phyloP scores from a whole-genome alignment of 2,329 filamentous ascomycete species.

The Aspergillus novofumigatus region DNA sequence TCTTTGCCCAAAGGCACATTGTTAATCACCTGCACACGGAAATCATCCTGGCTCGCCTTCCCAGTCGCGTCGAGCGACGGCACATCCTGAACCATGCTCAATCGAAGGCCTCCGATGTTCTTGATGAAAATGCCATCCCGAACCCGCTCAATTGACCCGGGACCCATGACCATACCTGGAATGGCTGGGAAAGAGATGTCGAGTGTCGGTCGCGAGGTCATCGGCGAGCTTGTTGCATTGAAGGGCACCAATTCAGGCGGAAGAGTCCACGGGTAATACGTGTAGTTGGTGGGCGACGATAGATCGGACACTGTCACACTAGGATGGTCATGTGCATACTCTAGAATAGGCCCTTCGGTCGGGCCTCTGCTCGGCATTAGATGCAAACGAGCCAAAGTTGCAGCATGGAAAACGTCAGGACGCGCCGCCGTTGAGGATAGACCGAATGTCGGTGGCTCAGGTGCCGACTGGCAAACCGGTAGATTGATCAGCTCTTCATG shows the following conservation, averaged over 20 bases:
- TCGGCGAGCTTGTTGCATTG: constrained; percentile 71
- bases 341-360: constrained; percentile 53
- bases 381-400: constrained; percentile 77
- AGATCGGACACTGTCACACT: constrained; percentile 53
- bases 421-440: constrained; percentile 77
- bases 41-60: constrained; percentile 31
- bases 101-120: constrained; percentile 55
- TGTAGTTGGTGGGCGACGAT: constrained; percentile 68
- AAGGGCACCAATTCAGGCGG: constrained; percentile 68
- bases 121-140: constrained; percentile 58
- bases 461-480: constrained; percentile 64
- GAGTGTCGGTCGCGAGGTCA: constrained; percentile 67
- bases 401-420: constrained; percentile 80
- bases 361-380: constrained; percentile 60
- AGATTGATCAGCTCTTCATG: constrained; percentile 18
- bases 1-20: constrained; percentile 79
- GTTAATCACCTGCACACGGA: constrained; percentile 70
- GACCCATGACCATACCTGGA: constrained; percentile 45
- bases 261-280: constrained; percentile 89
- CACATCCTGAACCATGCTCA: constrained; percentile 48
- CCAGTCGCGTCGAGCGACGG: constrained; percentile 21
- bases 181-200: constrained; percentile 62
- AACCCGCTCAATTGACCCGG: constrained; percentile 53
- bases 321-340: constrained; percentile 52
- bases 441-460: constrained; percentile 58